Percentiles rank a stretch among this genome's conserved stretches.
Evolutionary conservation across 805 yeast genomes (phyloP).

Genomic region (Blastobotrys parvus): DNA sequence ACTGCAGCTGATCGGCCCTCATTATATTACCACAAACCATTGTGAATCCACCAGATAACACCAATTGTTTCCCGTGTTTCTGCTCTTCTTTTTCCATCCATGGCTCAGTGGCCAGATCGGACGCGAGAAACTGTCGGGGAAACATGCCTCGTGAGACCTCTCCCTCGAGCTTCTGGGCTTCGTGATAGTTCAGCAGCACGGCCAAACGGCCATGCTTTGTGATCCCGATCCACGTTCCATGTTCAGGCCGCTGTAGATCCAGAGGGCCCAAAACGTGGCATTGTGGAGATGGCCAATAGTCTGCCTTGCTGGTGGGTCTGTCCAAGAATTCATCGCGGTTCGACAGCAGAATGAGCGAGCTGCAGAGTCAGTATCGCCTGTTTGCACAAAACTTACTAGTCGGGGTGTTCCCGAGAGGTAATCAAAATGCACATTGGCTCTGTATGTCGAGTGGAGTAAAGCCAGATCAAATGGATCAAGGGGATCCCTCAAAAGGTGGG

Average conservation of each 20-base stretch:
- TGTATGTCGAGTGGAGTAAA: no score
- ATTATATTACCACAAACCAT: slow-evolving; percentile 46
- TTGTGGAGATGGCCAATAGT: slow-evolving; percentile 26
- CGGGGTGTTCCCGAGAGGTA: slow-evolving; percentile 58
- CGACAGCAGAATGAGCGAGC: slow-evolving; percentile 64
- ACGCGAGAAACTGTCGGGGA: slow-evolving; percentile 38
- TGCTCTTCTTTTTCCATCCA: slow-evolving; percentile 36
- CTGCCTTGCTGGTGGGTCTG: slow-evolving; percentile 61
- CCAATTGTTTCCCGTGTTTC: slow-evolving; percentile 23
- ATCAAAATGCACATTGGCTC: slow-evolving; percentile 70
- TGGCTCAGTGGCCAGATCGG: slow-evolving; percentile 29
- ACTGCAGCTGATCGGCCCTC: slow-evolving; percentile 24
- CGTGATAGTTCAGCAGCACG: slow-evolving; percentile 68
- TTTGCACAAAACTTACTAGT: slow-evolving; percentile 35
- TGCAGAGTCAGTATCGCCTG: slow-evolving; percentile 6
- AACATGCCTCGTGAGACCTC: slow-evolving; percentile 47
- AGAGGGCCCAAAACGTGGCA: slow-evolving; percentile 52
- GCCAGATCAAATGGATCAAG: no score
- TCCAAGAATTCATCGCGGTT: slow-evolving; percentile 81
- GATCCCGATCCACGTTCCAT: slow-evolving; percentile 90
- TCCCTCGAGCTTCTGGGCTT: slow-evolving; percentile 32
- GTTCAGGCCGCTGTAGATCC: slow-evolving; percentile 63
- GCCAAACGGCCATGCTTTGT: slow-evolving; percentile 50
- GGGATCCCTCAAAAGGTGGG: no score
- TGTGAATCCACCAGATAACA: slow-evolving; percentile 53